These are phyloP conservation scores for Fusarium pilosicola DNA, from an alignment of 2,329 filamentous ascomycete genomes.

Conservation along the genomic window DNA sequence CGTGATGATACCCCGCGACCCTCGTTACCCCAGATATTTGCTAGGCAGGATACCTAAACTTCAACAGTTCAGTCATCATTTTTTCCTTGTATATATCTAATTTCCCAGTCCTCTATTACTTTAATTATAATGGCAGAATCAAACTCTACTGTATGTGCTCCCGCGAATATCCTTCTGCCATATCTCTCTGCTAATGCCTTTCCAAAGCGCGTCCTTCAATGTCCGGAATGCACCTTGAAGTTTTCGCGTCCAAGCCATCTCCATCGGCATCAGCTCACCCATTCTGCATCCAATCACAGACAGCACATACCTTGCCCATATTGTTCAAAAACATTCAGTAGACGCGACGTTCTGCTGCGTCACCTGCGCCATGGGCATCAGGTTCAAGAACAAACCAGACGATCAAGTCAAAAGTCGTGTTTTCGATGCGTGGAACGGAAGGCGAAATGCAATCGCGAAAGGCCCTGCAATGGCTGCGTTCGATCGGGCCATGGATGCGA, in stretches of 20 bases:
- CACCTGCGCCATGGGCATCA: background rate
- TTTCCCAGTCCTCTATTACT: accelerated
- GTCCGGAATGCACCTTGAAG: background rate
- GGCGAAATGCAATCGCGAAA: background rate
- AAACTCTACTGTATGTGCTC: background rate
- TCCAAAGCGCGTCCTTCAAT: background rate
- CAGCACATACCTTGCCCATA: background rate
- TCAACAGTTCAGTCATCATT: background rate
- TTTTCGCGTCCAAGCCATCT: constrained; percentile 7
- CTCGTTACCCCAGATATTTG: background rate
- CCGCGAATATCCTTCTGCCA: accelerated
- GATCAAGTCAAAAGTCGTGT: background rate
- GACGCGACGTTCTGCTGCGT: background rate
- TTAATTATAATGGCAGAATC: background rate
- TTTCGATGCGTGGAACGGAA: background rate
- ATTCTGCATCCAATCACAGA: background rate
- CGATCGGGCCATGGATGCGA: background rate
- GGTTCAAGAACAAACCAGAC: background rate
- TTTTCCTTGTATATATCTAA: too few relatives aligned
- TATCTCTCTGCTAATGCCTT: background rate
- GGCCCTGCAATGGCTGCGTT: background rate
- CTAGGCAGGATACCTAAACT: background rate
- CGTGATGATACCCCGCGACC: background rate
- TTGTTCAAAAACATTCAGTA: background rate
- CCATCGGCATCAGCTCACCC: background rate